Percentiles rank a stretch among this genome's conserved stretches.
Conservation (phyloP, 1,284 basidiomycete species). For the Paramarasmius palmivorus region DNA sequence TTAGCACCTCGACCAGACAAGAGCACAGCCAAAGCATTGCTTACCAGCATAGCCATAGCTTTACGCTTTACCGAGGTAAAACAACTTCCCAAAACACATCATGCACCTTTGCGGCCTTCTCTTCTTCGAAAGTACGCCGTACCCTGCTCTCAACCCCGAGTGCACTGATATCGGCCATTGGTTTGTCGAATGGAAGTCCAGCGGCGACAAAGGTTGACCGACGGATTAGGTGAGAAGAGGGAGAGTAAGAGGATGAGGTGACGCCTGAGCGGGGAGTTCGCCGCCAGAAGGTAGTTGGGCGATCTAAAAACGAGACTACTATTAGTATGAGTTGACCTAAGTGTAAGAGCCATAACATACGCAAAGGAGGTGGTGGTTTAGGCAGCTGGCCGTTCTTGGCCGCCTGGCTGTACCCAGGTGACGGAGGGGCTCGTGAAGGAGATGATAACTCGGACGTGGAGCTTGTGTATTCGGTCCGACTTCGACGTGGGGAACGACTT, state of each 20-base stretch:
- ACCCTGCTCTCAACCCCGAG: slow-evolving; percentile 66
- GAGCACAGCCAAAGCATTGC: not conserved
- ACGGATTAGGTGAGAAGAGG: slow-evolving; percentile 65
- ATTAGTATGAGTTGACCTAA: slow-evolving; percentile 22
- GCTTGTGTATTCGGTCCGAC: slow-evolving; percentile 8
- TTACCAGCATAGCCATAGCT: too few relatives aligned
- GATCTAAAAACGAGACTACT: slow-evolving; percentile 34
- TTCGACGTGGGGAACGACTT: slow-evolving; percentile 1
- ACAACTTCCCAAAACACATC: slow-evolving; percentile 18
- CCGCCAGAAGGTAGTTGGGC: slow-evolving; percentile 75
- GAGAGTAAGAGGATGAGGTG: slow-evolving; percentile 64
- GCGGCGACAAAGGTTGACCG: slow-evolving; percentile 74
- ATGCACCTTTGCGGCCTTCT: slow-evolving; percentile 11
- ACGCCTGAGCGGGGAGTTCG: slow-evolving; percentile 66
- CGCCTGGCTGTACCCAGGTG: slow-evolving; percentile 21
- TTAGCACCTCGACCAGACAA: not conserved
- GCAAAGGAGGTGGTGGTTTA: slow-evolving; percentile 60
- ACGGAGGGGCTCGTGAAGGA: slow-evolving; percentile 18
- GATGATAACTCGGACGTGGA: slow-evolving; percentile 24
- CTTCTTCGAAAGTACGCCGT: slow-evolving; percentile 6
- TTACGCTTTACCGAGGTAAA: slow-evolving; percentile 9
- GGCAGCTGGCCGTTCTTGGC: slow-evolving; percentile 46
- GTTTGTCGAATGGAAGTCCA: slow-evolving; percentile 61
- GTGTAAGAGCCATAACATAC: slow-evolving; percentile 40
- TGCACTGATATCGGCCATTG: slow-evolving; percentile 64